Evolutionary conservation across 78 protist genomes (phyloP).

Genomic region (Ministeria vibrans): DNA sequence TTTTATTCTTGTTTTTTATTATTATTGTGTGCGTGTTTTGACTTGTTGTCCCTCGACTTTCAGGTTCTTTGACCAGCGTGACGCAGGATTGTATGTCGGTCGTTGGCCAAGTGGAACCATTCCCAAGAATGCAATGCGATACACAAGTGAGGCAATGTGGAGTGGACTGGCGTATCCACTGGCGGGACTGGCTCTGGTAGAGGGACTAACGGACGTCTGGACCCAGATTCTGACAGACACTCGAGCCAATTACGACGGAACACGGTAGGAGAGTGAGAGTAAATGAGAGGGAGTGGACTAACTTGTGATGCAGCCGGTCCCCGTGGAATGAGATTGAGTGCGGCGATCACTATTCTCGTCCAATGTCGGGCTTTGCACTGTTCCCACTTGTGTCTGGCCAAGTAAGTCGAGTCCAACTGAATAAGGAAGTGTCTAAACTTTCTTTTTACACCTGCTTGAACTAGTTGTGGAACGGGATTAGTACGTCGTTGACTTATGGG

Average conservation of each 20-base stretch:
- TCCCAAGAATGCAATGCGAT: background rate
- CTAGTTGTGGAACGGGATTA: no score
- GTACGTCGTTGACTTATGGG: no score
- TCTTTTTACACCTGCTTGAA: no score
- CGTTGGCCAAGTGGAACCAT: background rate
- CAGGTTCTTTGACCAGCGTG: no score
- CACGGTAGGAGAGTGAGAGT: no score
- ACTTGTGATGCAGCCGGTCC: no score
- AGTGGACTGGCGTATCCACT: slow-evolving; percentile 3
- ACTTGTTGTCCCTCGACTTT: no score
- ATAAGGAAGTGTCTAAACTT: no score
- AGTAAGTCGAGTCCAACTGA: no score
- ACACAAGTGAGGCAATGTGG: background rate
- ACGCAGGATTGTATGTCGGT: background rate
- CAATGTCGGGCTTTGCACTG: background rate
- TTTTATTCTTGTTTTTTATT: no score
- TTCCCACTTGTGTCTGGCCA: background rate
- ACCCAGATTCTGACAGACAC: background rate
- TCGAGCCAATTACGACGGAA: slow-evolving; percentile 4
- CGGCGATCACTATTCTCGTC: slow-evolving; percentile 10
- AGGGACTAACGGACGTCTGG: background rate
- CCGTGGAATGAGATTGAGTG: slow-evolving; percentile 13
- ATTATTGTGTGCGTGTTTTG: no score
- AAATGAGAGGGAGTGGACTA: no score
- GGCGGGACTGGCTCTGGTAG: background rate